A percentile compares a stretch with the other conserved stretches of the same genome.
Evolutionary conservation across 192 early-diverging fungal species (phyloP).

Genomic region (Backusella westeae): DNA sequence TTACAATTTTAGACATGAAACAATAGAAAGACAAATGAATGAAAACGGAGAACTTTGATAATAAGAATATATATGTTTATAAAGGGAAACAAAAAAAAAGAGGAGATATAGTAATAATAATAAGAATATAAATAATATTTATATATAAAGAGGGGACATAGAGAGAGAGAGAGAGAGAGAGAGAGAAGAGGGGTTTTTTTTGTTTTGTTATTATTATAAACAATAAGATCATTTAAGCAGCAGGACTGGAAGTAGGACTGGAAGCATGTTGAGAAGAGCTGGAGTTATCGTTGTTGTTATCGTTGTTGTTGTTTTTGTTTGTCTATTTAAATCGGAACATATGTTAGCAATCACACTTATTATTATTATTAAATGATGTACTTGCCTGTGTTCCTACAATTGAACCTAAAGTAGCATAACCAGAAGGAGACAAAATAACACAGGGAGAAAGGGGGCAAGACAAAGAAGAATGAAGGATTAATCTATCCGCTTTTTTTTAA

Average conservation of each 20-base stretch:
- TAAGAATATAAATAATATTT: background rate
- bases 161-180: background rate
- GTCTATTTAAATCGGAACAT: background rate
- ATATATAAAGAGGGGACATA: background rate
- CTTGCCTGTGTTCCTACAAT: constrained; percentile 39
- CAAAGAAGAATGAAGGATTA: constrained; percentile 65
- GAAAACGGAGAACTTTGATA: constrained; percentile 30
- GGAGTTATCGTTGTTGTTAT: background rate
- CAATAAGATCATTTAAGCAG: background rate
- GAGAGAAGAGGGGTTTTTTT: background rate
- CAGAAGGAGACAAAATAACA: background rate
- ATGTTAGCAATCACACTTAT: background rate
- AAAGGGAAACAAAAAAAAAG: background rate
- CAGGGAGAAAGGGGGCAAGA: constrained; percentile 52
- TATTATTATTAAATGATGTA: background rate
- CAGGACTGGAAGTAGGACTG: background rate
- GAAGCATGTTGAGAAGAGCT: background rate
- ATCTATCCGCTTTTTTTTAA: constrained; percentile 37
- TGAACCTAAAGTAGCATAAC: constrained; percentile 43
- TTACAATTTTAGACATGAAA: constrained; percentile 65
- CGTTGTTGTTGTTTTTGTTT: background rate
- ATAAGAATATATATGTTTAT: background rate
- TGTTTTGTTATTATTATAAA: background rate
- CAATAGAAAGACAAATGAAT: constrained; percentile 56
- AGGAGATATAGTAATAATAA: background rate